These are phyloP conservation scores for Sporisorium scitamineum DNA, from an alignment of 1,284 basidiomycete species.

Conservation along the genomic window DNA sequence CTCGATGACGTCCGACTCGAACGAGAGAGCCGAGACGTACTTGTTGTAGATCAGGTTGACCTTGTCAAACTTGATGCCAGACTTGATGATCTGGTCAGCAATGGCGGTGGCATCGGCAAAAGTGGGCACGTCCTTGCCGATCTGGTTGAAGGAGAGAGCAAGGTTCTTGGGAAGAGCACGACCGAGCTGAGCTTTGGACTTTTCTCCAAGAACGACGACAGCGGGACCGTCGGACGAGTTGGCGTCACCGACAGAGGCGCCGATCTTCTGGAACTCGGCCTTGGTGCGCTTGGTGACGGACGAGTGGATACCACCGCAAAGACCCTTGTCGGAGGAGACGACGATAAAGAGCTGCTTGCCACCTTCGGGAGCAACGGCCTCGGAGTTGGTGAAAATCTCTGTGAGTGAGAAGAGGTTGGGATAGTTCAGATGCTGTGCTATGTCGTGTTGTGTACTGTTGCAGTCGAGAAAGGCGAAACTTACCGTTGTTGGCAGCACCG, in stretches of 20 bases:
- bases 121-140: constrained; percentile 95
- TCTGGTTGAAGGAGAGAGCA: constrained; percentile 92
- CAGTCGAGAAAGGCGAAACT: constrained; percentile 19
- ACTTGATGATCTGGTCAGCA: constrained; percentile 90
- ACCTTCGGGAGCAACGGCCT: constrained; percentile 60
- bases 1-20: constrained; percentile 82
- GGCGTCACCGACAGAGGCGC: constrained; percentile 73
- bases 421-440: not conserved
- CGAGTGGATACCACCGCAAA: constrained; percentile 99
- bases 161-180: constrained; percentile 79
- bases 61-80: constrained; percentile 87
- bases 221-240: constrained; percentile 50
- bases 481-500: constrained; percentile 91
- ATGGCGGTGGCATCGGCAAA: constrained; percentile 95
- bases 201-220: constrained; percentile 84
- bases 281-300: constrained; percentile 91
- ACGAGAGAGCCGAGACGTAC: constrained; percentile 93
- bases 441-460: not conserved
- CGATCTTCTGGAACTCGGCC: constrained; percentile 72
- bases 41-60: constrained; percentile 91
- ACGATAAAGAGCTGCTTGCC: constrained; percentile 76
- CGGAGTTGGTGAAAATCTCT: constrained; percentile 68
- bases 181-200: constrained; percentile 92
- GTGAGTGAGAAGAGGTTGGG: not conserved
- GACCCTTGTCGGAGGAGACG: constrained; percentile 98